Conservation (phyloP, 169 alveolate genomes). For the Cystoisospora suis region DNA sequence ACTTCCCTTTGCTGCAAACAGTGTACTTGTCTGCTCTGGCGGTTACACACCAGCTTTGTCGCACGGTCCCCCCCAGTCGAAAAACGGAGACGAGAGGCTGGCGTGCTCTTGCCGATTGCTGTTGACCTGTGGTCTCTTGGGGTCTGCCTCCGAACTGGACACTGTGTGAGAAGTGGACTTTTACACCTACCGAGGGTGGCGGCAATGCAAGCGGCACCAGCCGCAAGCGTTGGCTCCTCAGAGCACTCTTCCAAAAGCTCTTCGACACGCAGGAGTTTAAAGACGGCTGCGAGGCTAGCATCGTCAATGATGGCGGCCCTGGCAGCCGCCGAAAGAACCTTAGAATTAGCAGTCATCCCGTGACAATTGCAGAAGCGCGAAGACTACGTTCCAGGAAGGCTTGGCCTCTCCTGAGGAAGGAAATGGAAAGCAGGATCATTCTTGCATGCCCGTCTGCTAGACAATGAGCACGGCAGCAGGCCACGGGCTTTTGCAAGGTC, state of each 20-base stretch:
- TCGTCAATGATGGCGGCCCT: slow-evolving; percentile 55
- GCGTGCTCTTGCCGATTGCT: too few relatives aligned
- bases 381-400: slow-evolving; percentile 20
- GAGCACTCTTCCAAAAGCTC: slow-evolving; percentile 54
- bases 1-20: too few relatives aligned
- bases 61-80: too few relatives aligned
- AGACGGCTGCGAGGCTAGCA: slow-evolving; percentile 54
- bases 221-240: slow-evolving; percentile 33
- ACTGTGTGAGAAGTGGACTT: too few relatives aligned
- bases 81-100: too few relatives aligned
- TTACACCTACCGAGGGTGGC: slow-evolving; percentile 39
- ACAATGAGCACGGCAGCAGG: slow-evolving; percentile 48
- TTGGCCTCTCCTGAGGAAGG: slow-evolving; percentile 47
- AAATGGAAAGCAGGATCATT: slow-evolving; percentile 23
- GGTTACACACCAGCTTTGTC: too few relatives aligned
- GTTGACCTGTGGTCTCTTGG: too few relatives aligned
- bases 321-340: slow-evolving; percentile 43
- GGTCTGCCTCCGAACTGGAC: too few relatives aligned
- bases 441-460: slow-evolving; percentile 24
- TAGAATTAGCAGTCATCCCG: too few relatives aligned
- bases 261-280: slow-evolving; percentile 43
- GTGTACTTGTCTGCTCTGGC: too few relatives aligned
- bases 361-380: too few relatives aligned
- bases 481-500: slow-evolving; percentile 60
- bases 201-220: slow-evolving; percentile 43